phyloP scores from a whole-genome alignment of 106 monocot species.

The Acanthochlamys bracteata region DNA sequence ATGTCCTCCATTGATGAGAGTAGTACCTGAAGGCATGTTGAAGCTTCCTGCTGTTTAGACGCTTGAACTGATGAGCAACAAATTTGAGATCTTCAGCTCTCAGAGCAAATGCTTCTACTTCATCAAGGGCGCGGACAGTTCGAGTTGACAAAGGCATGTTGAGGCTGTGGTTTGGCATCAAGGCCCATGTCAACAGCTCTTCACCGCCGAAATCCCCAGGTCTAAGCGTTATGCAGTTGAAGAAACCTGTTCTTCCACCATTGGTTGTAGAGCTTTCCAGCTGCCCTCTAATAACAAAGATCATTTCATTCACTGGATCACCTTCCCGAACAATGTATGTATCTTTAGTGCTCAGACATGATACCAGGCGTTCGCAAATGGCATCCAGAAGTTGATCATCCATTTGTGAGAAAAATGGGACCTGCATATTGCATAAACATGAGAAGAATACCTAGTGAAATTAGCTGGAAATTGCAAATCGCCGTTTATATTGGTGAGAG shows the following conservation, averaged over 20 bases:
- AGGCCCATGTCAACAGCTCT: slow-evolving; percentile 70
- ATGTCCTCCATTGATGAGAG: slow-evolving; percentile 75
- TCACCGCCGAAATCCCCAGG: slow-evolving; percentile 88
- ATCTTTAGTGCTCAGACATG: slow-evolving; percentile 60
- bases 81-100: slow-evolving; percentile 64
- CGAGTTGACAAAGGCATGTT: slow-evolving; percentile 53
- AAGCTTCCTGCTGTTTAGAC: slow-evolving; percentile 64
- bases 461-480: too few species aligned
- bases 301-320: slow-evolving; percentile 80
- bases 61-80: slow-evolving; percentile 65
- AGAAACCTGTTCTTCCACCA: slow-evolving; percentile 66
- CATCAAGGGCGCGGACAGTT: slow-evolving; percentile 41
- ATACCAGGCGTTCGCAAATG: slow-evolving; percentile 69
- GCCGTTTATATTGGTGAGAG: too few species aligned
- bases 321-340: slow-evolving; percentile 69
- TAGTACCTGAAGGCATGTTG: slow-evolving; percentile 69
- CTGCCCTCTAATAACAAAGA: slow-evolving; percentile 73
- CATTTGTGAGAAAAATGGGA: slow-evolving; percentile 88
- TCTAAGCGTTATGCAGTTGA: slow-evolving; percentile 68
- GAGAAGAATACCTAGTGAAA: neutral
- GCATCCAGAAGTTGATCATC: slow-evolving; percentile 77
- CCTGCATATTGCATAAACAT: slow-evolving; percentile 22
- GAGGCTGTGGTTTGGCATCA: slow-evolving; percentile 43
- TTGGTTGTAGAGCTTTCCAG: slow-evolving; percentile 77
- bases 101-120: slow-evolving; percentile 70